These are phyloP conservation scores for Prunus dulcis DNA, from an alignment of 306 rosid genomes.

Conservation along the genomic window DNA sequence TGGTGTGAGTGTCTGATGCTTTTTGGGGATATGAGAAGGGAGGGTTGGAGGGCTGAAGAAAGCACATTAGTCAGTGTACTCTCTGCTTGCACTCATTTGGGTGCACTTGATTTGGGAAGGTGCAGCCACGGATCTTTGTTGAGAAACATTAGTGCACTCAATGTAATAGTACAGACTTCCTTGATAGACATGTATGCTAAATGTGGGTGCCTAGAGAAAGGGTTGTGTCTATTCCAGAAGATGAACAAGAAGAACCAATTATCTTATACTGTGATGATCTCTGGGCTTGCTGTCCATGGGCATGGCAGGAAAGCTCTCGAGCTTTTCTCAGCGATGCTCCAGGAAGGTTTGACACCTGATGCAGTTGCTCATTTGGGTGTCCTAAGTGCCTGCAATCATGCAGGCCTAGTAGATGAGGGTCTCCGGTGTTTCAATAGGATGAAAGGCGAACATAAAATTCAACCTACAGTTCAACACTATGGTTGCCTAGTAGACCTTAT, in stretches of 20 bases:
- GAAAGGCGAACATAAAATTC: constrained; percentile 55
- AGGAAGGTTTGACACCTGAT: constrained; percentile 65
- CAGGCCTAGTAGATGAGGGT: constrained; percentile 76
- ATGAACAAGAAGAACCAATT: constrained; percentile 60
- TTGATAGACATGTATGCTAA: constrained; percentile 80
- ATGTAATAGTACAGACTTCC: constrained; percentile 72
- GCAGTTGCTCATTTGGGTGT: constrained; percentile 60
- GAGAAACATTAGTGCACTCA: constrained; percentile 66
- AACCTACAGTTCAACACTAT: constrained; percentile 66
- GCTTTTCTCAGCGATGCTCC: constrained; percentile 58
- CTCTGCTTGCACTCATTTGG: constrained; percentile 82
- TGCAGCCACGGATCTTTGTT: constrained; percentile 62
- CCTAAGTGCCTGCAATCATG: constrained; percentile 68
- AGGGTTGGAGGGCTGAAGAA: constrained; percentile 77
- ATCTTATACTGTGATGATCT: constrained; percentile 70
- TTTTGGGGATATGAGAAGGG: constrained; percentile 58
- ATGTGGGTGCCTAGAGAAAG: constrained; percentile 72
- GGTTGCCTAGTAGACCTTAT: constrained; percentile 84
- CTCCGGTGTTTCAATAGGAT: constrained; percentile 45
- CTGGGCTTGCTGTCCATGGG: constrained; percentile 83
- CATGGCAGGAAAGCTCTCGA: constrained; percentile 64
- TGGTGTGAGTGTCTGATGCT: constrained; percentile 70
- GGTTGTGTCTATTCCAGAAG: constrained; percentile 40
- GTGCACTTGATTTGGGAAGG: constrained; percentile 66
- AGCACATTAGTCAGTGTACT: constrained; percentile 66